Percentiles rank a stretch among this genome's conserved stretches.
Conservation (phyloP, 2,329 filamentous ascomycete genomes). For the Verticillium alfalfae region DNA sequence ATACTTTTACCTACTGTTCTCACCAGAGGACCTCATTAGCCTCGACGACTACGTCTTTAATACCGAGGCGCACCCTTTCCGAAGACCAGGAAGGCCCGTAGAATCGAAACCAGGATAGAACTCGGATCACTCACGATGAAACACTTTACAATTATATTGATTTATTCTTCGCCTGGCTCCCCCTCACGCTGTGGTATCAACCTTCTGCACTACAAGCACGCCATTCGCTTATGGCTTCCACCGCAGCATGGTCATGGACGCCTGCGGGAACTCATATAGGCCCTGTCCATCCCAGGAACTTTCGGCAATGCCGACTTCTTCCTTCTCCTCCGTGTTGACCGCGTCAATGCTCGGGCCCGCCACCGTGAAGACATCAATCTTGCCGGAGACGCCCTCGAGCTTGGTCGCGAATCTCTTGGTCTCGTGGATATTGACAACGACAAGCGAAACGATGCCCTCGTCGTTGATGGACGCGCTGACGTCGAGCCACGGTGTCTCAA, state of each 20-base stretch:
- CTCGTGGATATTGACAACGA: conserved; percentile 68
- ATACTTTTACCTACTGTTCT: conserved; percentile 70
- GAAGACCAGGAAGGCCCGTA: conserved; percentile 1
- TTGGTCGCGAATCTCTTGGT: conserved; percentile 52
- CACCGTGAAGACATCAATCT: conserved; percentile 59
- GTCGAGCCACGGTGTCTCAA: conserved; percentile 67
- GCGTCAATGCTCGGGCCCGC: conserved; percentile 50
- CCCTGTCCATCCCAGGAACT: conserved; percentile 57
- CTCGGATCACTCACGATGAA: background rate
- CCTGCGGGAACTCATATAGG: conserved; percentile 60
- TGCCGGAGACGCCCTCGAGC: conserved; percentile 46
- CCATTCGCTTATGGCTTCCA: conserved; percentile 35
- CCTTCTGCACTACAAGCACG: background rate
- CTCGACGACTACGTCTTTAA: conserved; percentile 64
- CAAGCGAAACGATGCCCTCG: conserved; percentile 58
- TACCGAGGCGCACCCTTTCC: conserved; percentile 45
- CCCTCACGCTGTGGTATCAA: background rate
- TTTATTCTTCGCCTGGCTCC: background rate
- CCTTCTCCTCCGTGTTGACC: conserved; percentile 56
- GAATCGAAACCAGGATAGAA: background rate
- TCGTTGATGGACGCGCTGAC: conserved; percentile 55
- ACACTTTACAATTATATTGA: background rate
- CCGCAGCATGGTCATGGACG: conserved; percentile 63
- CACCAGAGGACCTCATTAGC: conserved; percentile 54
- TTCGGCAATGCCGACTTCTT: conserved; percentile 47